A percentile compares a stretch with the other conserved stretches of the same genome.
Conservation (phyloP, 768 basidiomycete species). For the Leucosporidium yakuticum region DNA sequence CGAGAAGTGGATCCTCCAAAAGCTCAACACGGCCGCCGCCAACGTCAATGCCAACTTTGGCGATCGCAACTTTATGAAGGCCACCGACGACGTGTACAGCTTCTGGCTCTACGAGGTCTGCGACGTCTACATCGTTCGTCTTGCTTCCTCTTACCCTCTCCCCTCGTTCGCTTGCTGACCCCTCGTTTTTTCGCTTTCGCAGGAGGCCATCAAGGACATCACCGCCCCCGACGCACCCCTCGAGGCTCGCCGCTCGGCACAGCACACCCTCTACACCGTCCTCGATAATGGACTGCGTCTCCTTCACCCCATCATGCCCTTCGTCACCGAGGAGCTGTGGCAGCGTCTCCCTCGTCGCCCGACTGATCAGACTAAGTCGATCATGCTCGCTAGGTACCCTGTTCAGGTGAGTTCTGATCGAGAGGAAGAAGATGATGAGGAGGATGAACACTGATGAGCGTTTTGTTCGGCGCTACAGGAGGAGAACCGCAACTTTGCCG, state of each 20-base stretch:
- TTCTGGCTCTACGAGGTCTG: conserved; percentile 99
- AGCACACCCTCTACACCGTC: conserved; percentile 92
- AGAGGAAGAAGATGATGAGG: conserved; percentile 52
- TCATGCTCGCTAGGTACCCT: conserved; percentile 85
- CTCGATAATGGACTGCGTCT: conserved; percentile 83
- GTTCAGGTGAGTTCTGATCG: conserved; percentile 54
- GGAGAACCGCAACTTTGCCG: conserved; percentile 43
- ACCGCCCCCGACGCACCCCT: conserved; percentile 66
- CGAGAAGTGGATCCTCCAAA: conserved; percentile 92
- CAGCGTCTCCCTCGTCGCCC: conserved; percentile 83
- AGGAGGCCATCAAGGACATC: conserved; percentile 99
- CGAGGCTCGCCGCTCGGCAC: conserved; percentile 66
- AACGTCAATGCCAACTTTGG: conserved; percentile 70
- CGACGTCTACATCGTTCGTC: conserved; percentile 89
- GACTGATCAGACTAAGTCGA: conserved; percentile 72
- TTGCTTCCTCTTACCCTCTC: conserved; percentile 7
- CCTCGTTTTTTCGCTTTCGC: conserved; percentile 15
- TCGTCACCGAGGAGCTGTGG: conserved; percentile 97
- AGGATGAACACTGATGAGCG: conserved; percentile 41
- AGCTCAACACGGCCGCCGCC: conserved; percentile 71
- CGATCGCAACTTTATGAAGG: conserved; percentile 86
- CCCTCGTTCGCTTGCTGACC: neutral
- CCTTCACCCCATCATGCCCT: conserved; percentile 98
- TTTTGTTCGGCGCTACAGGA: conserved; percentile 6
- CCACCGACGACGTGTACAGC: conserved; percentile 74